Base-by-base conservation (phyloP, 2,329 filamentous ascomycete genomes). In the Phialocephala subalpina region DNA sequence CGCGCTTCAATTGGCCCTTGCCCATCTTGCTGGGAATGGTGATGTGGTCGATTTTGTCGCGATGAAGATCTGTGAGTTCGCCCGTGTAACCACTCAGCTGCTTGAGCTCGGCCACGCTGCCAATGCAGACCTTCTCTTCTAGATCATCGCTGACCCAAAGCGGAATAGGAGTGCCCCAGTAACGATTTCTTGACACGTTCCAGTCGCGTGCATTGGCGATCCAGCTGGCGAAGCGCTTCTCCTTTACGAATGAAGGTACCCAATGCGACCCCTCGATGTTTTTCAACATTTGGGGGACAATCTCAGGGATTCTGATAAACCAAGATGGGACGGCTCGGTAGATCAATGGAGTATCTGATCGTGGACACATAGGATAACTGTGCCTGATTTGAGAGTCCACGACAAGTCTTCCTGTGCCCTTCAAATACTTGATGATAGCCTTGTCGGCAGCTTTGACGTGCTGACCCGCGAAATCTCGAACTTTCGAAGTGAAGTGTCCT, bases 391-490 rank as follows among this genome's bases (percentile, higher is more conserved):
- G 93, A 58, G 92, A 93, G 70, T 97, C 94, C 35, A 94, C 91
- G 40, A 97, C 85, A 60, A 97, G 77, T 62, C 93, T 88, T 16
- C 92, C 93, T 22, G 85, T 87, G 27, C 85, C 85, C 80, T 96
- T 97, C 36, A 98, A 83, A 73, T 94, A 82, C 80, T 97, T 97
- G 78, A 97, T 93, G 77, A 98, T 97, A 72, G 89, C 89, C 82
- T 95, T 97, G 78, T 97, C 95, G 8, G 95, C 95, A 67, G 89
- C 89, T 81, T 97, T 97, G 74, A 97, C 94, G 76, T 97, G 90
- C 81, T 93, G 88, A 2, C 95, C 94, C 42, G 84, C 90, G 73
- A 97, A 97, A 73, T 97, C 92, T 9, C 84, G 83, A 22, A 97
- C 89, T 73, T 92, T 88, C 9, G 84, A 82, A 0, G 91, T 95